Percentiles rank a stretch among this genome's conserved stretches.
These are phyloP conservation scores for Sedum album DNA, from an alignment of 164 flowering plant species.

Conservation along the genomic window DNA sequence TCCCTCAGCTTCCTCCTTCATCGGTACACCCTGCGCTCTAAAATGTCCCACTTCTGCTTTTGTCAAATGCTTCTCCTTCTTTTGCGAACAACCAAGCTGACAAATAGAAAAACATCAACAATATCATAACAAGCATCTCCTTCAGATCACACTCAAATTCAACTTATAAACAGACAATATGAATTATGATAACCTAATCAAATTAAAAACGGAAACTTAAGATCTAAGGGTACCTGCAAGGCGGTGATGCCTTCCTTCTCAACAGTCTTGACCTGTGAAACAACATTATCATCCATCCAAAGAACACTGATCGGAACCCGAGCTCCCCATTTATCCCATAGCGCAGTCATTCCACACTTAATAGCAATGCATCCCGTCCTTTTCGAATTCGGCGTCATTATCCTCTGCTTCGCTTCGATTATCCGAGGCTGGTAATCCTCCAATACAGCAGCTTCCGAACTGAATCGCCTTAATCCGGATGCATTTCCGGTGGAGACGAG, in stretches of 20 bases:
- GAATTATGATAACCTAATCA: not conserved
- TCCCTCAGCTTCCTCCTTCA: conserved; percentile 92
- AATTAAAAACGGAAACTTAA: not conserved
- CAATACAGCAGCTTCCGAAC: conserved; percentile 16
- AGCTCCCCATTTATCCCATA: conserved; percentile 96
- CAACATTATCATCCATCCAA: conserved; percentile 86
- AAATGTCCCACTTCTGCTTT: conserved; percentile 96
- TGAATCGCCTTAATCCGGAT: conserved; percentile 24
- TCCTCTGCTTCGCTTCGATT: conserved; percentile 39
- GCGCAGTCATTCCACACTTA: conserved; percentile 87
- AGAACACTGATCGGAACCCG: conserved; percentile 71
- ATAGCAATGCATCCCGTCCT: conserved; percentile 80
- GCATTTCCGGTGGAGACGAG: conserved; percentile 17
- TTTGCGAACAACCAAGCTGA: conserved; percentile 93
- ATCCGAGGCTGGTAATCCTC: conserved; percentile 18
- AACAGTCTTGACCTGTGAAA: conserved; percentile 79
- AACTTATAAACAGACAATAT: not conserved
- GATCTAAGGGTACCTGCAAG: conserved; percentile 46
- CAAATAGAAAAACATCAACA: not conserved
- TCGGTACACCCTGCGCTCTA: conserved; percentile 88
- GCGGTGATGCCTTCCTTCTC: conserved; percentile 78
- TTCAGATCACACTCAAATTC: not conserved
- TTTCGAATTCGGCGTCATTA: conserved; percentile 57
- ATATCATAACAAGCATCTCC: not conserved
- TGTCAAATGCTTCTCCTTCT: conserved; percentile 85